Percentiles rank a stretch among this genome's conserved stretches.
These are phyloP conservation scores for Fraxinus platypoda DNA, from an alignment of 305 asterid genomes.

Conservation along the genomic window DNA sequence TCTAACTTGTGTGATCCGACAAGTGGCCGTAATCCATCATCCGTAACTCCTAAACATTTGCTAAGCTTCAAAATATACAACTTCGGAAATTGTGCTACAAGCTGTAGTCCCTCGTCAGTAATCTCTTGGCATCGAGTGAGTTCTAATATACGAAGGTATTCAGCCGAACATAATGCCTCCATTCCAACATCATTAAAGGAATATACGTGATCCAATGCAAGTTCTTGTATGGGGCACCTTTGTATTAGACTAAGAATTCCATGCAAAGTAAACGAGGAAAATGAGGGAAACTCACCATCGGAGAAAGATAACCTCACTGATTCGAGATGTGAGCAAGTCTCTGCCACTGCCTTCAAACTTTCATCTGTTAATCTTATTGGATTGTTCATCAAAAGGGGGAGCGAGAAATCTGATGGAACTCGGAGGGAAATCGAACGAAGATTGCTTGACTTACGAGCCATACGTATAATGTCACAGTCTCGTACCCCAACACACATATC, in stretches of 20 bases:
- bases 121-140: conserved; percentile 74
- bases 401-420: conserved; percentile 62
- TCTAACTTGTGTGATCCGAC: conserved; percentile 51
- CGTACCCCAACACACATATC: conserved; percentile 77
- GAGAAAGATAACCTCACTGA: conserved; percentile 60
- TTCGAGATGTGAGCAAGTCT: conserved; percentile 53
- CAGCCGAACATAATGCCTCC: conserved; percentile 61
- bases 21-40: conserved; percentile 63
- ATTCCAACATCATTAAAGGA: conserved; percentile 64
- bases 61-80: conserved; percentile 47
- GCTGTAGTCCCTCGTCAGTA: conserved; percentile 70
- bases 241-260: conserved; percentile 58
- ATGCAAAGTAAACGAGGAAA: conserved; percentile 53
- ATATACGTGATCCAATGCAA: conserved; percentile 58
- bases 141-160: conserved; percentile 55
- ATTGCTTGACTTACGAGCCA: conserved; percentile 60
- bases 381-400: conserved; percentile 54
- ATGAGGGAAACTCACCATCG: conserved; percentile 61
- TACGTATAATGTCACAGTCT: conserved; percentile 59
- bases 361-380: conserved; percentile 64
- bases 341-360: conserved; percentile 60
- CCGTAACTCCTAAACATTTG: conserved; percentile 66
- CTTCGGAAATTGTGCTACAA: conserved; percentile 43
- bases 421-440: conserved; percentile 65
- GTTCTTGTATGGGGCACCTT: conserved; percentile 62